These are phyloP conservation scores for Waltergamsia citrina DNA, from an alignment of 2,329 filamentous ascomycete genomes.

Conservation along the genomic window DNA sequence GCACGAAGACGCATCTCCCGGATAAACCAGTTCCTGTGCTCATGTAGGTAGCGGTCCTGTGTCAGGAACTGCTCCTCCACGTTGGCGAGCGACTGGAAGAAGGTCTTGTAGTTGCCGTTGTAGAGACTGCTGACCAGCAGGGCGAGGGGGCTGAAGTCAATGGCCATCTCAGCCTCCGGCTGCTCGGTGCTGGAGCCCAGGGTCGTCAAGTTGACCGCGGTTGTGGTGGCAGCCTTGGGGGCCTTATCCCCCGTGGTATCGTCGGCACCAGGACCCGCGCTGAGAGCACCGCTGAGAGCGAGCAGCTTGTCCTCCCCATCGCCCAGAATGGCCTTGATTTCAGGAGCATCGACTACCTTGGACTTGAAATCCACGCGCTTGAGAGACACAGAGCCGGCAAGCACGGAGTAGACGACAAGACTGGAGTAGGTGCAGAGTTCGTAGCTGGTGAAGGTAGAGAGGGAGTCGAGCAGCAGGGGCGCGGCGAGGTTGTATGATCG, in stretches of 20 bases:
- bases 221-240: slow-evolving; percentile 42
- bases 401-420: slow-evolving; percentile 89
- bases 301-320: slow-evolving; percentile 81
- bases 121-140: slow-evolving; percentile 88
- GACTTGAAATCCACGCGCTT: slow-evolving; percentile 98
- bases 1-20: slow-evolving; percentile 95
- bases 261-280: slow-evolving; percentile 72
- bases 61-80: slow-evolving; percentile 93
- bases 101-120: slow-evolving; percentile 85
- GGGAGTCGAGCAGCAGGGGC: slow-evolving; percentile 86
- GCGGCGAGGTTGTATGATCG: slow-evolving; percentile 86
- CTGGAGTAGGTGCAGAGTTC: slow-evolving; percentile 95
- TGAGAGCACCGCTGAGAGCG: slow-evolving; percentile 70
- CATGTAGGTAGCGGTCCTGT: slow-evolving; percentile 88
- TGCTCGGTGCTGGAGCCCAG: slow-evolving; percentile 60
- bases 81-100: slow-evolving; percentile 80
- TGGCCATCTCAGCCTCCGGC: slow-evolving; percentile 67
- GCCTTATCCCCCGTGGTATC: slow-evolving; percentile 59
- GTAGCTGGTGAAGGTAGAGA: slow-evolving; percentile 97
- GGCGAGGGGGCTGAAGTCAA: slow-evolving; percentile 84
- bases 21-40: slow-evolving; percentile 96
- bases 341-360: slow-evolving; percentile 95
- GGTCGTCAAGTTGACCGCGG: slow-evolving; percentile 81
- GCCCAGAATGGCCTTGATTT: slow-evolving; percentile 95
- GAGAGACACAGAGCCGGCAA: slow-evolving; percentile 86